These are phyloP conservation scores for Calonectria henricotiae DNA, from an alignment of 2,329 filamentous ascomycete species.

Conservation along the genomic window DNA sequence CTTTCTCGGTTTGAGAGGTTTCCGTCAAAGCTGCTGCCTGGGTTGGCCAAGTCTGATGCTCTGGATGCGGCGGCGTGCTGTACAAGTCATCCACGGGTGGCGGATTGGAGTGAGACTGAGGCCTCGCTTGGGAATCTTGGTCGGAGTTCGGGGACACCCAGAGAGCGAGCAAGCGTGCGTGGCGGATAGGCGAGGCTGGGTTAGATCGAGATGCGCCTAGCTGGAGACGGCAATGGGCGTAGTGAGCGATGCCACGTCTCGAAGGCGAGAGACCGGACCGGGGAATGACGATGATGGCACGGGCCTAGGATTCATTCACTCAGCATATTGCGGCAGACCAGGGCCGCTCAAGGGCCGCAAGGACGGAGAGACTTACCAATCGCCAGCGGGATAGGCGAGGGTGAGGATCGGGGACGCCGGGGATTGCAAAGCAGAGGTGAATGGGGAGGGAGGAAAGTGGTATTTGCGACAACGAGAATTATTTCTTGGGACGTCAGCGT, in stretches of 20 bases:
- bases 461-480: constrained; percentile 36
- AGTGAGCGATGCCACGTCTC: constrained; percentile 30
- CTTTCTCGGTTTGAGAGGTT: constrained; percentile 5
- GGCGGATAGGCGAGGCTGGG: constrained; percentile 12
- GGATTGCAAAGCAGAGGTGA: constrained; percentile 15
- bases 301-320: constrained; percentile 28
- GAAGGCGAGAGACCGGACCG: constrained; percentile 31
- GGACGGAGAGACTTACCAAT: constrained; percentile 33
- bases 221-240: constrained; percentile 23
- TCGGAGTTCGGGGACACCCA: constrained; percentile 3
- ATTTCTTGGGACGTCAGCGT: constrained; percentile 34
- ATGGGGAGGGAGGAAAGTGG: constrained; percentile 14
- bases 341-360: not conserved
- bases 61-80: constrained; percentile 28
- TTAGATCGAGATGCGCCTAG: constrained; percentile 17
- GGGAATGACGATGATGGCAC: constrained; percentile 14
- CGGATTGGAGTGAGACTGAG: constrained; percentile 31
- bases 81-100: constrained; percentile 31
- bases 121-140: constrained; percentile 20
- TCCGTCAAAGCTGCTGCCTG: constrained; percentile 30
- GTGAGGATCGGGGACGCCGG: constrained; percentile 35
- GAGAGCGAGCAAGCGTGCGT: not conserved
- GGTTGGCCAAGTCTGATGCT: constrained; percentile 16
- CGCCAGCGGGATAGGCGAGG: constrained; percentile 17
- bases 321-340: constrained; percentile 28